Conservation (phyloP, 108 stramenopile species). For the Cafeteria roenbergensis region DNA sequence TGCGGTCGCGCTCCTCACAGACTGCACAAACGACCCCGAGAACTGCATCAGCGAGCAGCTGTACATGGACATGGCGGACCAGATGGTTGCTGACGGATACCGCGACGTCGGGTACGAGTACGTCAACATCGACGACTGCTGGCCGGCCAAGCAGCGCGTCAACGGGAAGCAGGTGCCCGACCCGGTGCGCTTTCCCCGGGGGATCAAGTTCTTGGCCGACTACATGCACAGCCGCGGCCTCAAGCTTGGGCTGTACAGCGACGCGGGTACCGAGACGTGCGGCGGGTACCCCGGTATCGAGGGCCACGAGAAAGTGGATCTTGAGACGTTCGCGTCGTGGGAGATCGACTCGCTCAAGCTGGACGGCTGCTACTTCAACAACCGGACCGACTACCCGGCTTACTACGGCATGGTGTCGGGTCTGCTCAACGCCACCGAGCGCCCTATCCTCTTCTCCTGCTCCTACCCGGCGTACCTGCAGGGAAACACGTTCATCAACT, state of each 20-base stretch:
- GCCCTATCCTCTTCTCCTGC: background rate
- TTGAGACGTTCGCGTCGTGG: background rate
- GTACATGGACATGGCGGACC: slow-evolving; percentile 1
- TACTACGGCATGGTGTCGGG: background rate
- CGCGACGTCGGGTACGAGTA: background rate
- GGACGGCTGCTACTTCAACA: background rate
- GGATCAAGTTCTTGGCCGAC: slow-evolving; percentile 31
- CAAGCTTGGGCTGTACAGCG: slow-evolving; percentile 48
- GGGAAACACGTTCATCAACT: background rate
- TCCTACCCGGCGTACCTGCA: background rate
- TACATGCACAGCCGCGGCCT: slow-evolving; percentile 38
- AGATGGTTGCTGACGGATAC: background rate
- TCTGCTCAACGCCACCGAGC: background rate
- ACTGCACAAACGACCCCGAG: background rate
- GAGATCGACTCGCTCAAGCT: background rate
- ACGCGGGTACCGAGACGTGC: slow-evolving; percentile 22
- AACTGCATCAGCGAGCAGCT: background rate
- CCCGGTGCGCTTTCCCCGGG: slow-evolving; percentile 33
- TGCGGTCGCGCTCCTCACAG: background rate
- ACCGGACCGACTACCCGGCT: background rate
- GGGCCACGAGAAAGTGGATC: background rate
- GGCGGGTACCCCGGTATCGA: background rate
- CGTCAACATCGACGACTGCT: background rate
- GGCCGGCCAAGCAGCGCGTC: background rate
- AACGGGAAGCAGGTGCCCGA: background rate